These are phyloP conservation scores for Chamaecrista fasciculata DNA, from an alignment of 306 rosid species.

Conservation along the genomic window DNA sequence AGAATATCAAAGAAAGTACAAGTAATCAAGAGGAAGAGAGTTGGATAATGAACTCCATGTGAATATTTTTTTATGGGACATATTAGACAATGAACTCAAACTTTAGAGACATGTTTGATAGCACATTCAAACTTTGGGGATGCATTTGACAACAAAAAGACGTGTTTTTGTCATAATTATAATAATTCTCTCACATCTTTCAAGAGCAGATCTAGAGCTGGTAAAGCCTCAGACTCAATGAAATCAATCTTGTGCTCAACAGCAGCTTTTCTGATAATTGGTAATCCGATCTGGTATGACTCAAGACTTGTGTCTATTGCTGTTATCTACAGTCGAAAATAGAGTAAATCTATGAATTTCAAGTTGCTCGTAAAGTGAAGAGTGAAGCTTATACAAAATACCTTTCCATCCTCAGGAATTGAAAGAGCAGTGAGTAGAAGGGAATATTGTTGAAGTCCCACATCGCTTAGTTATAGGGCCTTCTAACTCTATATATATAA, in stretches of 20 bases:
- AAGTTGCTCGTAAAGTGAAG: too few species aligned
- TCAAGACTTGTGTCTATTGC: constrained; percentile 33
- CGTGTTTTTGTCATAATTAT: too few species aligned
- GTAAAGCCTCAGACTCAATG: constrained; percentile 38
- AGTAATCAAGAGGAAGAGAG: too few species aligned
- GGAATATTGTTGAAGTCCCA: too few species aligned
- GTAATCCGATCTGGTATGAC: constrained; percentile 47
- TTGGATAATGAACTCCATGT: too few species aligned
- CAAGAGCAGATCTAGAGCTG: constrained; percentile 38
- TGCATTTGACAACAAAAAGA: too few species aligned
- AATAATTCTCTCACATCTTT: constrained; percentile 37
- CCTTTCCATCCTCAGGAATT: constrained; percentile 26
- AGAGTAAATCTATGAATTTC: neutral
- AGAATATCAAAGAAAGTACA: neutral
- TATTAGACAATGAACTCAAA: too few species aligned
- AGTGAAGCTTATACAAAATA: neutral
- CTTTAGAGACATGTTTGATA: too few species aligned
- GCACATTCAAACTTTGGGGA: too few species aligned
- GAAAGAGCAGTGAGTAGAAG: constrained; percentile 22
- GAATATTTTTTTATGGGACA: too few species aligned
- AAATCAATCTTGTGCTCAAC: constrained; percentile 58
- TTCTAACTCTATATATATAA: too few species aligned
- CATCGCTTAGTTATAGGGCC: too few species aligned
- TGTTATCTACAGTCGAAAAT: constrained; percentile 28
- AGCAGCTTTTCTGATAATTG: constrained; percentile 52